Conservation (phyloP, 768 basidiomycete species). For the Leucosporidium creatinivorum region DNA sequence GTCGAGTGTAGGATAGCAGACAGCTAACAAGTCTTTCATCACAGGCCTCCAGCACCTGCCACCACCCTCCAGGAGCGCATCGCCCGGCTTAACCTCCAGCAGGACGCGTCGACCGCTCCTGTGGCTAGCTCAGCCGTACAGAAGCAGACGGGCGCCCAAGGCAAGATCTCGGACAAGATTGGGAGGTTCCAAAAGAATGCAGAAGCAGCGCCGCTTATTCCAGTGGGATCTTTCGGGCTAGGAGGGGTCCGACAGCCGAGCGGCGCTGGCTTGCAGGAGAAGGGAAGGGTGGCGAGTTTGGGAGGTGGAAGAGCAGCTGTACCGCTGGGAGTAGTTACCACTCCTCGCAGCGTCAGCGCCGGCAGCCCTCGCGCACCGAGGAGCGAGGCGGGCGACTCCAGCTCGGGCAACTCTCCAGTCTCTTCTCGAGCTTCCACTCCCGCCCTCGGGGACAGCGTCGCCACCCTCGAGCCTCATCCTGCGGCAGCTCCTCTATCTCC, state of each 20-base stretch:
- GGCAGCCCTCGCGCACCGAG: background rate
- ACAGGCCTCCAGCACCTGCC: background rate
- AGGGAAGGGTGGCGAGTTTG: slow-evolving; percentile 16
- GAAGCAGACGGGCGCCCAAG: background rate
- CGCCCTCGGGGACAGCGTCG: background rate
- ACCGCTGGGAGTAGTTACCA: slow-evolving; percentile 20
- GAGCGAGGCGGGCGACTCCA: slow-evolving; percentile 6
- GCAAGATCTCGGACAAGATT: slow-evolving; percentile 17
- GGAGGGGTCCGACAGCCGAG: background rate
- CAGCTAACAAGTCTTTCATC: too few species aligned
- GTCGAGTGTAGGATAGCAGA: too few species aligned
- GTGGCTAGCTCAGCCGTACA: background rate
- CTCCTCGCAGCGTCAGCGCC: slow-evolving; percentile 7
- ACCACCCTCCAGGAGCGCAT: slow-evolving; percentile 13
- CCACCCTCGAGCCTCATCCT: background rate
- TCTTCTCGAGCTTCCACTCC: background rate
- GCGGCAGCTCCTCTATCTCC: background rate
- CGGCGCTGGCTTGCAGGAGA: background rate
- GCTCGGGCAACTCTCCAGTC: background rate
- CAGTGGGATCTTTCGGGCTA: slow-evolving; percentile 7
- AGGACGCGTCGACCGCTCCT: background rate
- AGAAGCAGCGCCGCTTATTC: slow-evolving; percentile 11
- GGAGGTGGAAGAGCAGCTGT: slow-evolving; percentile 22
- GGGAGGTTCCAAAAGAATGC: slow-evolving; percentile 18
- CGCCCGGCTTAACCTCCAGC: slow-evolving; percentile 14